Evolutionary conservation across 1,284 basidiomycete species (phyloP), one percentile per base, ranked within the genome.

Genomic region (Sporisorium iseilematis-ciliati): DNA sequence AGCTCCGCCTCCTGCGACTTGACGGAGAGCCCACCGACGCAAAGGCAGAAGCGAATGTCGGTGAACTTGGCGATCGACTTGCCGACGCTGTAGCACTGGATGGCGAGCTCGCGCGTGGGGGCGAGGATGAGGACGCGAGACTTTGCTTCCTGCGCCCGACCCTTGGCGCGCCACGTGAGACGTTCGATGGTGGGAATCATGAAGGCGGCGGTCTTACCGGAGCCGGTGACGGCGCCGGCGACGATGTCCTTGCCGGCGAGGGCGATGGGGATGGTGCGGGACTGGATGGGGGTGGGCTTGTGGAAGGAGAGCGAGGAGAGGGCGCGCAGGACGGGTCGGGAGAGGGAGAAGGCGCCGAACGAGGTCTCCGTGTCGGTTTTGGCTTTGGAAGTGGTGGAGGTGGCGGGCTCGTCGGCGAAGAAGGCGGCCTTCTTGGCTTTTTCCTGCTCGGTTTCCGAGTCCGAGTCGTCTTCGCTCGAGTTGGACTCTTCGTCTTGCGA

Each of bases 181-280:
- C 97, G 98, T 40, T 93, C 89, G 62, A 99, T 89, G 94, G 98
- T 97, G 31, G 96, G 96, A 61, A 99, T 96, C 73, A 98, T 94
- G 86, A 98, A 99, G 3, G 95, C 94, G n/a, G 95, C 96, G 20
- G 96, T 99, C 88, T 99, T 99, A 85, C 96, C 96, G 80, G 95
- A 98, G 55, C 81, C 83, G 62, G 97, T 99, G 87, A 99, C 96
- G 70, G 96, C 97, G 64, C 98, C 94, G 77, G 96, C 97, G 81
- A 99, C 97, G 77, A 98, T 91, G 86, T 99, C 96, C 54, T 97
- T 89, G 83, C 95, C 95, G 83, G 95, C 93, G 74, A 99, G 86
- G 52, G 96, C 96, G 72, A 99, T 97, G n/a, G 96, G 96, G 73
- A 99, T 98, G 12, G 97, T 96, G 85, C 98, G 96, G 49, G 96